These are phyloP conservation scores for Austropuccinia psidii DNA, from an alignment of 1,284 basidiomycete genomes.

Conservation along the genomic window DNA sequence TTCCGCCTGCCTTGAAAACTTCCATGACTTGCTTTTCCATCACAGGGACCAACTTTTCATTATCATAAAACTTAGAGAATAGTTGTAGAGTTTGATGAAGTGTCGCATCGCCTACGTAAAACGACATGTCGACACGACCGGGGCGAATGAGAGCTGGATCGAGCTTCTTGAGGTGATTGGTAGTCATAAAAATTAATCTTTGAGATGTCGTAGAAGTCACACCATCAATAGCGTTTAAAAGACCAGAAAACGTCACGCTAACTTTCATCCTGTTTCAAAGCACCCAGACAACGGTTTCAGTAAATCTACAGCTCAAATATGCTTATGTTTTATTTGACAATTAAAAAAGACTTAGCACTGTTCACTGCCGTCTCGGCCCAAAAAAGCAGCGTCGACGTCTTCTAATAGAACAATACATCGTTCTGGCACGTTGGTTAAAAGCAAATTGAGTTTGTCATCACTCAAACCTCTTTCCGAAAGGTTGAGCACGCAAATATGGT, in stretches of 20 bases:
- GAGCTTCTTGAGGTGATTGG: conserved; percentile 78
- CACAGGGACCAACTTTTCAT: conserved; percentile 50
- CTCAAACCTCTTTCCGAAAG: conserved; percentile 91
- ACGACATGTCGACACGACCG: conserved; percentile 80
- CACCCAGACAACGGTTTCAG: too few relatives aligned
- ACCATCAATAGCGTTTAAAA: conserved; percentile 93
- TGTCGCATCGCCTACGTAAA: conserved; percentile 78
- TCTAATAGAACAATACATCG: conserved; percentile 88
- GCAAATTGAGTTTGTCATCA: conserved; percentile 92
- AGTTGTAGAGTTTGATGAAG: conserved; percentile 70
- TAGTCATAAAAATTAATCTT: conserved; percentile 98
- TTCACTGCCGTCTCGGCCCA: conserved; percentile 69
- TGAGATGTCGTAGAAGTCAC: conserved; percentile 88
- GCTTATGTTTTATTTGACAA: not conserved
- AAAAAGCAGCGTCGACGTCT: conserved; percentile 97
- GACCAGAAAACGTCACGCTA: conserved; percentile 92
- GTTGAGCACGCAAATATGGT: conserved; percentile 95
- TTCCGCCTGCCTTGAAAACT: conserved; percentile 52
- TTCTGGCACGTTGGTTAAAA: conserved; percentile 87
- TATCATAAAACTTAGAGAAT: conserved; percentile 75
- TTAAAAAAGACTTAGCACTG: conserved; percentile 60
- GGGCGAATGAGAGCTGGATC: conserved; percentile 91
- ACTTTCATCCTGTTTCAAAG: conserved; percentile 54
- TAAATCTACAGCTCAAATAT: conserved; percentile 30
- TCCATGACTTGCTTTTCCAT: conserved; percentile 56